Evolutionary conservation across 495 filamentous ascomycete species (phyloP), one percentile per base, ranked within the genome.

Genomic region (Pyrenula massariospora): DNA sequence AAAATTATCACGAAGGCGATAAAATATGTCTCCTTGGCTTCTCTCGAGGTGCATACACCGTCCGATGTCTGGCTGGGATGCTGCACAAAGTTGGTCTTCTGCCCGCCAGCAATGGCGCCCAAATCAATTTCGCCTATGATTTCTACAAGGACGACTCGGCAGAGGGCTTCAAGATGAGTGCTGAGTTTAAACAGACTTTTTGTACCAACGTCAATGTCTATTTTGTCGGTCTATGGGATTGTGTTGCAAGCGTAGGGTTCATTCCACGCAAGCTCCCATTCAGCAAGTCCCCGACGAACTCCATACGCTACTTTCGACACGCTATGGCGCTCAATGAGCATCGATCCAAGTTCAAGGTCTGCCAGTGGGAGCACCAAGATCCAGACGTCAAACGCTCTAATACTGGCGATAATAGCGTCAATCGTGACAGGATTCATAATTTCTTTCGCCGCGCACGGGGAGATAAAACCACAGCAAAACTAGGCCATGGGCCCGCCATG

Each of bases 11-110:
- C 10, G 61, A 65, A 2, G 79, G 76, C 22, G 81, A 84, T 62
- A 70, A 83, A 59, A 78, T 84, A 22, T 79, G 72, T 63, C 77
- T 80, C 54, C 75, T 84, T 56, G 81, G 81, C 1, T 84, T 84
- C 62, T 83, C 80, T 1, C 70, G 81, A 5, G 81, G 81, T 3
- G 79, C 80, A 1, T 84, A 75, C 58, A 83, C 81, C 0, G 81
- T 74, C 2, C 71, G 81, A 12, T 71, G 76, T 12, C 70, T 82
- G 21, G 78, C 77, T 11, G 80, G 78, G 0, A 58, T 84, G 0
- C 74, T 84, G 19, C 72, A 64, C 8, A 65, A 76, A 47, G 66
- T 82, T 55, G 82, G 82, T 2, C 62, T 78, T 1, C 52, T 74
- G 11, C 70, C 70, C 1, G 63, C 70, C 8, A 55, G 61, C 49